These are phyloP conservation scores for Exophiala spinifera DNA, from an alignment of 2,329 filamentous ascomycete species.

Conservation along the genomic window DNA sequence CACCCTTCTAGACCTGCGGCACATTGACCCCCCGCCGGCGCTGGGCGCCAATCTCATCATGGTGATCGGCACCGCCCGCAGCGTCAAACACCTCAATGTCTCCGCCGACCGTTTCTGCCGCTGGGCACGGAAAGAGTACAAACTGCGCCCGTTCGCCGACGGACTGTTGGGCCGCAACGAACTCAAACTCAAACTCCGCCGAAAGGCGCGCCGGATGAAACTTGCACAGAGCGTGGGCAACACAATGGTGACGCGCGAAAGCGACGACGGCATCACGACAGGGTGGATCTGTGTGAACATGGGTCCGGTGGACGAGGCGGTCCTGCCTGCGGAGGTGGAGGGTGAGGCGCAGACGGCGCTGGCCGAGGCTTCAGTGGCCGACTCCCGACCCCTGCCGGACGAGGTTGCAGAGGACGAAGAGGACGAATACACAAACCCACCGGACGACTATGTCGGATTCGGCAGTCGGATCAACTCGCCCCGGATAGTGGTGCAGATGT, in stretches of 20 bases:
- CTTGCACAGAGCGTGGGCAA: constrained; percentile 71
- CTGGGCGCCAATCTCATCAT: constrained; percentile 87
- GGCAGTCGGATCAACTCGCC: constrained; percentile 58
- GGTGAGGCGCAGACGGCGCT: no score
- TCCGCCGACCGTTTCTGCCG: constrained; percentile 85
- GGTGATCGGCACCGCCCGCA: constrained; percentile 86
- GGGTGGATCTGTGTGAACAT: constrained; percentile 96
- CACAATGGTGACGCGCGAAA: constrained; percentile 53
- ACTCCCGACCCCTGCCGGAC: constrained; percentile 18
- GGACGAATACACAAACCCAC: constrained; percentile 38
- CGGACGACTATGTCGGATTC: constrained; percentile 71
- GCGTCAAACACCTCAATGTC: constrained; percentile 88
- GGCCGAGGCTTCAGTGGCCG: neutral
- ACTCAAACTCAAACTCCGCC: constrained; percentile 77
- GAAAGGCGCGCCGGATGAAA: constrained; percentile 77
- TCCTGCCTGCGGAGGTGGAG: constrained; percentile 8
- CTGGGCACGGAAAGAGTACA: constrained; percentile 72
- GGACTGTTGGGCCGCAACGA: constrained; percentile 87
- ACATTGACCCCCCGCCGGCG: constrained; percentile 79
- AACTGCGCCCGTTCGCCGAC: constrained; percentile 74
- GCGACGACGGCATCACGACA: constrained; percentile 83
- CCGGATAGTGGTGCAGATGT: constrained; percentile 67
- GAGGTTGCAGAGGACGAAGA: constrained; percentile 36
- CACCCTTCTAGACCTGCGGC: constrained; percentile 74
- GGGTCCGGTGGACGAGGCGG: constrained; percentile 55